Base-by-base conservation (phyloP, 495 filamentous ascomycete genomes). In the Penicillium mononematosum region DNA sequence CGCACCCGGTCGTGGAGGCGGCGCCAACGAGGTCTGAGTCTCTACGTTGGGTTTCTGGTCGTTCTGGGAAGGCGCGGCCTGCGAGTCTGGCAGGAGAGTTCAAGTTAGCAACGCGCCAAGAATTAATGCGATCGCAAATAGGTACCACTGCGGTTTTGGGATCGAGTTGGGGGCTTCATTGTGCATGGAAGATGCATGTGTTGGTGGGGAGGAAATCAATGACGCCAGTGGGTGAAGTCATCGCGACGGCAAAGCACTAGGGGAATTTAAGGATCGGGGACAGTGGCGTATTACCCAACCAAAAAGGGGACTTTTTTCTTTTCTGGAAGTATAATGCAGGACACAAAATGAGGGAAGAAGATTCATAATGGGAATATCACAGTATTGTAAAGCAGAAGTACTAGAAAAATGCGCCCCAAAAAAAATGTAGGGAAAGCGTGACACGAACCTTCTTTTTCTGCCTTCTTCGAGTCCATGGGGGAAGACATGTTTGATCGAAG, bases 1-100 rank as follows among this genome's bases (percentile, higher is more conserved):
- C 50, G 82, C 80, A 36, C 76, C 74, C 47, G 91, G 91, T 70
- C 88, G 89, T 46, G 89, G 88, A 62, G 91, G 90, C 61, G 89
- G 90, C 56, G 87, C 88, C 69, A 94, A 83, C 59, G 81, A 78
- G 60, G 69, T 75, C 67, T 83, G 73, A 41, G 70, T 56, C 19
- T 75, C 76, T 60, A 66, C 70, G 34, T 68, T 70, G 12, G 73
- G 48, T 50, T 73, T 76, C 19, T 66, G 68, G 34, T 81, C 78
- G 57, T 78, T 75, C 48, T 78, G 71, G 38, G 74, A 70, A 56
- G 75, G 68, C 24, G 72, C 62, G 53, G 73, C 63, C 58, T 72
- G 72, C 56, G 73, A 72, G 66, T 82, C 79, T 81, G 63, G 62
- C 45, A 45, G 57, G 7, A 10, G 45, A 32, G 24, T 50, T 58